Base-by-base conservation (phyloP, 495 filamentous ascomycete species). In the Xylaria flabelliformis region DNA sequence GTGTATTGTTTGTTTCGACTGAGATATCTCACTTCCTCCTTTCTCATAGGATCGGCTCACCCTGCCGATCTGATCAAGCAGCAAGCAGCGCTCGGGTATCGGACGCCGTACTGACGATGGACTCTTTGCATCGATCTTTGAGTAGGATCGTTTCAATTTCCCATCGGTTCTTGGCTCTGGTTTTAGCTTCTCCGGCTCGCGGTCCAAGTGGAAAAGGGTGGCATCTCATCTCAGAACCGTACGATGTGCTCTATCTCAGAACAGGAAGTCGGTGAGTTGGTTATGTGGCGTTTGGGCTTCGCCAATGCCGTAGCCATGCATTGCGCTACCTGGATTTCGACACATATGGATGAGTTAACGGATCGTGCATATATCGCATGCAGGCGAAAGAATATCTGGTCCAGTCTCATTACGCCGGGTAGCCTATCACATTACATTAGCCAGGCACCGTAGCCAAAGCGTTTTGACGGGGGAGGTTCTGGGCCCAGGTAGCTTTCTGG, bases 221-320 rank as follows among this genome's bases (percentile, higher is more conserved):
- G 34, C 39, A 71, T 62, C 39, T 29, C 50, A 26, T 48, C 36
- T 29, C 9, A n/a, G 36, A 71, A 64, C 44, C 26, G 32, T 42
- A n/a, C 7, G 9, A 67, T 48, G 64, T 67, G 56, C 7, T n/a
- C 17, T 44, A 58, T 19, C n/a, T 46, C 48, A n/a, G 44, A 62
- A 51, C 44, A 63, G 69, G 69, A 71, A 71, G 17, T 64, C 69
- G 69, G 69, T 71, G 69, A 55, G 69, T 34, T 64, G 21, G 15
- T 42, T 48, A n/a, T 58, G 68, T 51, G 36, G 59, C 59, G n/a
- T 21, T 63, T 51, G 56, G 46, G 56, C 63, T 55, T 46, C 48
- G 46, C 62, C 41, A 51, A 32, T 39, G 46, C n/a, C 29, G 26
- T 61, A 36, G 67, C 53, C 53, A 34, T 48, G 67, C 53, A 59